A percentile compares a stretch with the other conserved stretches of the same genome.
phyloP scores from a whole-genome alignment of 495 filamentous ascomycete genomes.

The Penicillium daleae region DNA sequence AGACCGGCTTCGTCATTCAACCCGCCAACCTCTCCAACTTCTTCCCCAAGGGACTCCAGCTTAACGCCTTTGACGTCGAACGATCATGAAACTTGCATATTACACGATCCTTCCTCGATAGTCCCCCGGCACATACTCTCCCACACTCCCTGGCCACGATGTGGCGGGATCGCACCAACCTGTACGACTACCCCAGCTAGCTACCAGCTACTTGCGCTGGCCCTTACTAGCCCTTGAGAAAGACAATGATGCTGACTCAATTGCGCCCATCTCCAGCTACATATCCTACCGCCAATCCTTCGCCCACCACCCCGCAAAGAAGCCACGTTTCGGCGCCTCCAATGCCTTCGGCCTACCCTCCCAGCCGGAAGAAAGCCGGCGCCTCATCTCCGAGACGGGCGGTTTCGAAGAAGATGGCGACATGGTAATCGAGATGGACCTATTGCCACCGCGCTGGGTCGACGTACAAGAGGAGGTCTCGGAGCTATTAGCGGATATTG shows the following conservation, averaged over 20 bases:
- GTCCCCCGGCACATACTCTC: slow-evolving; percentile 13
- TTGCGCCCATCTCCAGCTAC: slow-evolving; percentile 61
- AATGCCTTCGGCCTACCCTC: slow-evolving; percentile 72
- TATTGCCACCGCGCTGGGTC: slow-evolving; percentile 92
- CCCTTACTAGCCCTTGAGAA: neutral
- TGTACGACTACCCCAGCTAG: slow-evolving; percentile 56
- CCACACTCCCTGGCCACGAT: slow-evolving; percentile 57
- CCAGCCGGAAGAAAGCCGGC: slow-evolving; percentile 77
- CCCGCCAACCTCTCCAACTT: neutral
- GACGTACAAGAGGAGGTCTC: slow-evolving; percentile 94
- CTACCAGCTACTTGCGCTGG: neutral
- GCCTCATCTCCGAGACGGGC: slow-evolving; percentile 74
- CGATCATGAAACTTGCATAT: slow-evolving; percentile 20
- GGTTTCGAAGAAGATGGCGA: slow-evolving; percentile 88
- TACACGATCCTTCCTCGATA: slow-evolving; percentile 20
- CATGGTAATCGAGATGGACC: slow-evolving; percentile 97
- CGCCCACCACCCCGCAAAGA: slow-evolving; percentile 89
- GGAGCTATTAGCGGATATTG: slow-evolving; percentile 78
- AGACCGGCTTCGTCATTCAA: slow-evolving; percentile 14
- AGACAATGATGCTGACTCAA: slow-evolving; percentile 13
- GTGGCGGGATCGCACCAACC: slow-evolving; percentile 98
- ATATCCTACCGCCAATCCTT: slow-evolving; percentile 99
- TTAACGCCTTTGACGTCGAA: neutral
- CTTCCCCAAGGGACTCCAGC: slow-evolving; percentile 3
- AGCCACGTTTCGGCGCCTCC: slow-evolving; percentile 67